Evolutionary conservation across 495 filamentous ascomycete genomes (phyloP).

Genomic region (Geoglossum glabrum): DNA sequence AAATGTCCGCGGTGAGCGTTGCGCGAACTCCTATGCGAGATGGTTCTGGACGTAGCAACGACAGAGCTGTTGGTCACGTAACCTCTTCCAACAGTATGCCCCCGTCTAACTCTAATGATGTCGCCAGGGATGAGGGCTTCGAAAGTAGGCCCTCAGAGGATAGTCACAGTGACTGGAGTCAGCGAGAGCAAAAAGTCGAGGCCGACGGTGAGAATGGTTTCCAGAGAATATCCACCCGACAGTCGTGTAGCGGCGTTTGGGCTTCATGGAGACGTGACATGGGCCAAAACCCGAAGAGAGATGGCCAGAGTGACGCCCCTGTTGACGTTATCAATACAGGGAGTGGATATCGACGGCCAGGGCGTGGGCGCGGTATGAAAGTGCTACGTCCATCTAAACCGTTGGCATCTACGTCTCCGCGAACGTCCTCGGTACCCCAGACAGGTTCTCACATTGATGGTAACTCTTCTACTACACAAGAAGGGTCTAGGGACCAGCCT

Average conservation of each 20-base stretch:
- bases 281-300: background rate
- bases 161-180: background rate
- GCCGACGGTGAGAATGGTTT: background rate
- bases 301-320: background rate
- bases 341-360: constrained; percentile 37
- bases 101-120: background rate
- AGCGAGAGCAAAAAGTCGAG: background rate
- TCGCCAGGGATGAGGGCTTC: background rate
- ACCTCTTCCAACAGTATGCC: background rate
- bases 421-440: constrained; percentile 1
- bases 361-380: constrained; percentile 48
- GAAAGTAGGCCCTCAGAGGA: background rate
- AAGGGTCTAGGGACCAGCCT: constrained; percentile 25
- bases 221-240: background rate
- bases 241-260: constrained; percentile 29
- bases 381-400: constrained; percentile 49
- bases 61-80: background rate
- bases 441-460: constrained; percentile 58
- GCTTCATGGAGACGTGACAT: constrained; percentile 46
- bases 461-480: constrained; percentile 81
- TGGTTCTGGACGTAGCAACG: background rate
- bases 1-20: background rate
- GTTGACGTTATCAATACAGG: constrained; percentile 14
- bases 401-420: constrained; percentile 19
- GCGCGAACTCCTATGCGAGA: background rate